Percentiles rank a stretch among this genome's conserved stretches.
These are phyloP conservation scores for Plasmodium sp. DNA, from an alignment of 169 alveolate species.

Conservation along the genomic window DNA sequence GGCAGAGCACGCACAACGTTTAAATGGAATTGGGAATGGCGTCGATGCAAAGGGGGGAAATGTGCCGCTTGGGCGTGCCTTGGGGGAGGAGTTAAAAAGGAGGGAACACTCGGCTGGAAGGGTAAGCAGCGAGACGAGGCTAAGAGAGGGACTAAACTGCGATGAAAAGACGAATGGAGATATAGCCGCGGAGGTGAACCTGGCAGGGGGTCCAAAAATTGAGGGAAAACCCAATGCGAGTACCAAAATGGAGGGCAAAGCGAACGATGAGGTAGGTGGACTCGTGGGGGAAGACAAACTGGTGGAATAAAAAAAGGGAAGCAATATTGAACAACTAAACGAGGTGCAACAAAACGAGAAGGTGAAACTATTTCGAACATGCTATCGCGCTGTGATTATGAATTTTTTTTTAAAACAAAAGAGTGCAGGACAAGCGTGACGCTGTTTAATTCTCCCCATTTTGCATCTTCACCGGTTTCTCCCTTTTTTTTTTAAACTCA, in stretches of 20 bases:
- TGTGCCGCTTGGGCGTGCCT: neutral
- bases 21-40: neutral
- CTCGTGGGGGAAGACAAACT: neutral
- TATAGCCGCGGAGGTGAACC: neutral
- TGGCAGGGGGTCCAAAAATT: neutral
- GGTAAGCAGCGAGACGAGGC: neutral
- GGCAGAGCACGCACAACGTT: neutral
- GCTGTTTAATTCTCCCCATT: neutral
- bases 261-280: neutral
- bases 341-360: neutral
- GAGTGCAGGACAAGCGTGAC: neutral
- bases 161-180: neutral
- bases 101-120: neutral
- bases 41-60: neutral
- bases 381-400: neutral
- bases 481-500: neutral
- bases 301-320: neutral
- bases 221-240: neutral
- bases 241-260: neutral
- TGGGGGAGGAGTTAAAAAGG: neutral
- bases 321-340: neutral
- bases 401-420: neutral
- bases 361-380: neutral
- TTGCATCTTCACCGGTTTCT: neutral
- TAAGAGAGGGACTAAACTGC: neutral